Base-by-base conservation (phyloP, 2,329 filamentous ascomycete species). In the Cytospora piceicola region DNA sequence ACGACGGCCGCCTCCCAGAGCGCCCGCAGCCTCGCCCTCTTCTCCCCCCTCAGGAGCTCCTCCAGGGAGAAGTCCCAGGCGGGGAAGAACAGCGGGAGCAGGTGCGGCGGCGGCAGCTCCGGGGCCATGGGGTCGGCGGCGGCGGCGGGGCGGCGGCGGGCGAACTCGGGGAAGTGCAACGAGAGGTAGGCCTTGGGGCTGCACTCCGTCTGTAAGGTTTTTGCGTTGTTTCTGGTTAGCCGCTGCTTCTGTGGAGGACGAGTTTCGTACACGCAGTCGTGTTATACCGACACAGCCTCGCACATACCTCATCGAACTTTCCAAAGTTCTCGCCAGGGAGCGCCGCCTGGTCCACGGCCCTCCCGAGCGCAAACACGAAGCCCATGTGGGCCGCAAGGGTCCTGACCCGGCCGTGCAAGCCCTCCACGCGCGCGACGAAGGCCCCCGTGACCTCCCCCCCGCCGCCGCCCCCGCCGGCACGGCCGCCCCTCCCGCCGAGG, bases 91-190 rank as follows among this genome's bases (percentile, higher is more conserved):
- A 65, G 24, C 22, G 5, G 22, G 22, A 5, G 22, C 39, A 20
- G 32, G n/a, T 42, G 27, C 55, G 42, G 24, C 29, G 15, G 29
- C 27, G 14, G 39, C 57, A 27, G 24, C 12, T 46, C 36, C 29
- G 51, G n/a, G 24, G n/a, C 24, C 22, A 17, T 15, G 3, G 54
- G 61, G 29, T 34, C 55, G 29, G 46, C 32, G 20, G 46, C 46
- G 29, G 36, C 46, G n/a, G n/a, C 22, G 32, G 42, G 22, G 14
- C 39, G 29, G 14, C 39, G 29, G 58, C 12, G 27, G 56, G 36
- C 36, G 54, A 65, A 49, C 29, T 65, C 63, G 15, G 63, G 58
- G 58, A 65, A 61, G 63, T 57, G 30, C 29, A 17, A n/a, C 30
- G 22, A 36, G 52, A 61, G 63, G 52, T 57, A 61, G 36, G 39